Base-by-base conservation (phyloP, 108 stramenopile species). In the Parmales sp. region DNA sequence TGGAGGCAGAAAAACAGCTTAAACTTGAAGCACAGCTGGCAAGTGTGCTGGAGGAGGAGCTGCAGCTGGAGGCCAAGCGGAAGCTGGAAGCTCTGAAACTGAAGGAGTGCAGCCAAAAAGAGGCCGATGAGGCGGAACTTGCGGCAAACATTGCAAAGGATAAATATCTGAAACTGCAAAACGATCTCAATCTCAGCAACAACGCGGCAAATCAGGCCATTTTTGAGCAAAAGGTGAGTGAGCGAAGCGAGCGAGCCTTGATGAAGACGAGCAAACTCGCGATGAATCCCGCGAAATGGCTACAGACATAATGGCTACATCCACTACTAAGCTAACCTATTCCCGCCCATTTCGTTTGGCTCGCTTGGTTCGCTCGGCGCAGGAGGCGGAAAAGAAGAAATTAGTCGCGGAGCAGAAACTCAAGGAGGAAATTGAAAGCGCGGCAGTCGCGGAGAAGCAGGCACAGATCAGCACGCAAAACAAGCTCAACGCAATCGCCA, bases 71-170 rank as follows among this genome's bases (percentile, higher is more conserved):
- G 54, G 54, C 54, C 54, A 60, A 60, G 26, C 13, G 54, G 16
- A 60, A 60, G 28, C 3, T 4, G n/a, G 54, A 60, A 16, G 54
- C 54, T 3, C 31, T 60, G 29, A 20, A 11, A 34, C 29, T 28
- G 54, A 60, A 60, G 54, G 54, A 60, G 20, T 34, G 29, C 3
- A 2, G 36, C 2, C 54, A 60, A 20, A 34, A 28, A 3, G 54
- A 60, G 54, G 54, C 54, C 29, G 54, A 60, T 20, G 54, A 60
- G 26, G 54, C 54, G 29, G 36, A 34, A 34, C 28, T 60, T 11
- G 54, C 54, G 28, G 29, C 29, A 34, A 34, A 60, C 31, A 34
- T 34, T 11, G 54, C 26, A 2, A 60, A 28, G 29, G 36, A 60
- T 34, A 60, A 60, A 16, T n/a, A n/a, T n/a, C n/a, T n/a, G n/a